Evolutionary conservation across 129 eudicot species (phyloP).

Genomic region (Flaveria linearis): DNA sequence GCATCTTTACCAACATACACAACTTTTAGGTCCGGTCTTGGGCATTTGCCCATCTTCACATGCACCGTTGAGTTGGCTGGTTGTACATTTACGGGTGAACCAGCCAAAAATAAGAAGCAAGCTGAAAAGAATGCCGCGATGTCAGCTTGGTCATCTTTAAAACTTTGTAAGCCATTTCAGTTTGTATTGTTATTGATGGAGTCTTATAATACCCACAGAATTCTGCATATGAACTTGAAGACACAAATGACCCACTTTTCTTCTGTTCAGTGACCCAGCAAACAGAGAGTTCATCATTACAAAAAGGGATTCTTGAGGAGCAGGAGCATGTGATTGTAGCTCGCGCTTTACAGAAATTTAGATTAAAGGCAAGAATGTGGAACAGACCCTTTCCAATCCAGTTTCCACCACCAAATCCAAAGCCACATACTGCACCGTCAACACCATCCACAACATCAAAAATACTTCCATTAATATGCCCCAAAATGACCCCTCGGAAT

Average conservation of each 20-base stretch:
- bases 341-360: constrained; percentile 78
- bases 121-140: constrained; percentile 99
- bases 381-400: constrained; percentile 63
- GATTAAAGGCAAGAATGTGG: constrained; percentile 56
- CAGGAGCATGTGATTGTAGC: constrained; percentile 91
- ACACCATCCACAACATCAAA: constrained; percentile 66
- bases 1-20: constrained; percentile 80
- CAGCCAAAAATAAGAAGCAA: constrained; percentile 96
- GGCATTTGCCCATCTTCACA: constrained; percentile 82
- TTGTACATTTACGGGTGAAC: constrained; percentile 84
- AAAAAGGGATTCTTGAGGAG: constrained; percentile 62
- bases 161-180: constrained; percentile 59
- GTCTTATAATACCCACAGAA: neutral
- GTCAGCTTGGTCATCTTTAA: constrained; percentile 93
- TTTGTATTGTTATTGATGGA: neutral
- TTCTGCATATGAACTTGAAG: neutral
- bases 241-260: constrained; percentile 20
- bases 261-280: constrained; percentile 66
- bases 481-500: constrained; percentile 50
- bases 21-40: constrained; percentile 77
- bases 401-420: constrained; percentile 66
- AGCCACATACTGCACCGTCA: constrained; percentile 52
- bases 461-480: constrained; percentile 77
- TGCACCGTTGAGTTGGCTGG: constrained; percentile 94
- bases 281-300: constrained; percentile 55